Base-by-base conservation (phyloP, 768 basidiomycete genomes). In the Mycena kentingensis region DNA sequence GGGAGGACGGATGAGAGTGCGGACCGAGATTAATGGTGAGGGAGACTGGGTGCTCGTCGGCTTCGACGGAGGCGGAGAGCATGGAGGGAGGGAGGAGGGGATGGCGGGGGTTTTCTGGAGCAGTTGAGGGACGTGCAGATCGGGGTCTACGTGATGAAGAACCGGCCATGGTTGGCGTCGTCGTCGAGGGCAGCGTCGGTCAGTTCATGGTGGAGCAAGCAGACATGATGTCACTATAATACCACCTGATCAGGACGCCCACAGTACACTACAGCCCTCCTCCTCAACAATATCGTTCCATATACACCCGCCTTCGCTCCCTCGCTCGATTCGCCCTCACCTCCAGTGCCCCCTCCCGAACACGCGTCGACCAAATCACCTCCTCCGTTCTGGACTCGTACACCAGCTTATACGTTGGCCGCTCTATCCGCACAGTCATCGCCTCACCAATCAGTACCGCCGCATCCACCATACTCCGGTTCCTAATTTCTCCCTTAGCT, bases 311-410 rank as follows among this genome's bases (percentile, higher is more conserved):
- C 69, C 73, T 52, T 55, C 43, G 63, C 77, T 61, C 44, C 44
- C 63, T 61, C 41, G 62, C 65, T 63, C 65, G 48, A 70, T 76
- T 54, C 22, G 34, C 32, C 15, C 51, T 35, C 36, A 50, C 29
- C 16, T 55, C 53, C 47, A 43, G 18, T 27, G 28, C n/a, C 47
- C 67, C 56, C 28, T 45, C 48, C 44, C 44, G 57, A 18, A 64
- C 63, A 63, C 77, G 69, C 32, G 60, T 48, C 32, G 79, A 78
- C 69, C 71, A 72, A 21, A 82, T 39, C 27, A 67, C 60, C 37
- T 88, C 87, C 66, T 88, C 88, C n/a, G 75, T 70, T 32, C 82
- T 85, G 2, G 66, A 74, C 63, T 85, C 87, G 63, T 87, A 88
- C 67, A 85, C 68, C 25, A 92, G 61, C 67, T 83, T 87, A 76